Conservation (phyloP, 2,329 filamentous ascomycete genomes). For the Colletotrichum lindemuthianum region DNA sequence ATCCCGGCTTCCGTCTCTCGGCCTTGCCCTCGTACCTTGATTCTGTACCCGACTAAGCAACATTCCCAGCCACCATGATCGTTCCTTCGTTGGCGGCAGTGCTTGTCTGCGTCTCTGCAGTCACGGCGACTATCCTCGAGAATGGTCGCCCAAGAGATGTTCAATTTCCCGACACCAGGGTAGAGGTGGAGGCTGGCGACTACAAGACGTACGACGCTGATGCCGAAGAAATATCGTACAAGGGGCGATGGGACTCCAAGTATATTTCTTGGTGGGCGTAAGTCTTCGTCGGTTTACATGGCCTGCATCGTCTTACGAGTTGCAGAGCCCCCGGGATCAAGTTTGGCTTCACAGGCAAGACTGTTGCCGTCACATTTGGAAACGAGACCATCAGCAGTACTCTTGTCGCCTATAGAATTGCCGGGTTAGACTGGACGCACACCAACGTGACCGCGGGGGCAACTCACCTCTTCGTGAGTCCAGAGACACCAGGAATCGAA, state of each 20-base stretch:
- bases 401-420: conserved; percentile 67
- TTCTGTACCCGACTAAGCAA: not conserved
- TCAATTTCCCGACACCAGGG: conserved; percentile 52
- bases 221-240: conserved; percentile 66
- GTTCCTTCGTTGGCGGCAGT: conserved; percentile 28
- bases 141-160: conserved; percentile 54
- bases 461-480: conserved; percentile 65
- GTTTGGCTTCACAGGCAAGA: conserved; percentile 64
- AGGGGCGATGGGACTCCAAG: conserved; percentile 70
- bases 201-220: conserved; percentile 60
- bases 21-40: not conserved
- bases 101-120: conserved; percentile 38
- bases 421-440: conserved; percentile 68
- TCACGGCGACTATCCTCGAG: conserved; percentile 48
- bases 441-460: conserved; percentile 67
- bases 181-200: conserved; percentile 45
- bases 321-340: conserved; percentile 62
- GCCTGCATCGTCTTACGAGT: conserved; percentile 15
- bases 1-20: not conserved
- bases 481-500: conserved; percentile 55
- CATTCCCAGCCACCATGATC: conserved; percentile 6
- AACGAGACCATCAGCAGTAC: conserved; percentile 58
- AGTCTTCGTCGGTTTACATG: conserved; percentile 40
- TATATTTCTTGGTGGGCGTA: conserved; percentile 70
- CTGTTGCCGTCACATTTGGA: conserved; percentile 65